Evolutionary conservation across 352 stramenopile genomes (phyloP).

Genomic region (Phytophthora sp.): DNA sequence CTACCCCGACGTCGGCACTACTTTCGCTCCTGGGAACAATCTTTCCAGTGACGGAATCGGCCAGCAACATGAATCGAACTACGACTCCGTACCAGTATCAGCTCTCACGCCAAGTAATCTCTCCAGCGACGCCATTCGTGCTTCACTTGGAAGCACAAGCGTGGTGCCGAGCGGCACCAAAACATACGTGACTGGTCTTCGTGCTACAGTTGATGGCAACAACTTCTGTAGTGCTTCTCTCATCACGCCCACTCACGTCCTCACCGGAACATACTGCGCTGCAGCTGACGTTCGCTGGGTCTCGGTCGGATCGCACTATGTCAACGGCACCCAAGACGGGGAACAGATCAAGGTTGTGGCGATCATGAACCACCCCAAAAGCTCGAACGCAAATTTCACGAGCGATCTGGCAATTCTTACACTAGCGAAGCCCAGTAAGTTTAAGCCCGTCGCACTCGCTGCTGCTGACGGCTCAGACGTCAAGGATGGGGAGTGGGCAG

Average conservation of each 20-base stretch:
- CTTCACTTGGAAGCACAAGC: neutral
- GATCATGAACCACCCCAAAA: constrained; percentile 46
- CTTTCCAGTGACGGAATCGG: no score
- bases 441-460: constrained; percentile 32
- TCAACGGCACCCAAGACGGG: constrained; percentile 41
- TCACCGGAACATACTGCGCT: constrained; percentile 40
- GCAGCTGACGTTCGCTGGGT: constrained; percentile 35
- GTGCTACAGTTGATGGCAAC: constrained; percentile 1
- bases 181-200: constrained; percentile 35
- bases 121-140: neutral
- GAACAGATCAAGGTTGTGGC: constrained; percentile 47
- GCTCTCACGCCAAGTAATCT: neutral
- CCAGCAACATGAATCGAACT: neutral
- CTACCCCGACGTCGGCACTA: neutral
- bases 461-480: constrained; percentile 12
- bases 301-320: constrained; percentile 52
- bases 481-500: constrained; percentile 19
- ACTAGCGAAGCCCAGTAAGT: constrained; percentile 39
- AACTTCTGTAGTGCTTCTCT: constrained; percentile 29
- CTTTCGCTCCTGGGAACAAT: neutral
- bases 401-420: constrained; percentile 58
- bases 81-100: neutral
- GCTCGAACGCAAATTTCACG: constrained; percentile 3
- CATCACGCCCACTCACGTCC: constrained; percentile 40
- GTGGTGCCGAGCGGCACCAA: constrained; percentile 37